Base-by-base conservation (phyloP, 2,329 filamentous ascomycete species). In the Fusarium tjaetaba region DNA sequence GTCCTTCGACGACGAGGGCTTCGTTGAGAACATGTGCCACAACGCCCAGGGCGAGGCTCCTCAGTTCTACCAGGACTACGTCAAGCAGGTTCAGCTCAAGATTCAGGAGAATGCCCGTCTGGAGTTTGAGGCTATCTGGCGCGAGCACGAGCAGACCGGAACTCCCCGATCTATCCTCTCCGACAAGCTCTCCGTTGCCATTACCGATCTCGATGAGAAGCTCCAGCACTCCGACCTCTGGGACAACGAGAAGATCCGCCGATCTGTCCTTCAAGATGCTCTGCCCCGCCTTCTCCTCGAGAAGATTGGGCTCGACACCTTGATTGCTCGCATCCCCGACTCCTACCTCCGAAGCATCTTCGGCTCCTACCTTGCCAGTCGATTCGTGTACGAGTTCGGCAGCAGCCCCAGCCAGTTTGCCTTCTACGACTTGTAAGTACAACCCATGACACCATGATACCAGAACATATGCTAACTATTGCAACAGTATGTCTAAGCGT, bases 71-170 rank as follows among this genome's bases (percentile, higher is more conserved):
- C 88, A 95, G 80, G 89, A 91, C 48, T 99, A 99, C 79, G 96
- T 99, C 78, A 93, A 93, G 81, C 89, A 95, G 79, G 96, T 99
- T 5, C 96, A 99, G 84, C 89, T 90, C 72, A 95, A 92, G 80
- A 98, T 99, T 81, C 91, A 94, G 83, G 91, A 95, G 77, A 99
- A 99, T 77, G 96, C 96, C 5, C 87, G 90, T 22, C 90, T 99
- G 41, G 96, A 99, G 83, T 99, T 99, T 77, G 96, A 99, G 85
- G 96, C 96, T 48, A 97, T 99, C 85, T 99, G 96, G 96, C 91
- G 94, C 74, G 96, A 99, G 84, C 91, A 97, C 80, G 91, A 96
- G 83, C 84, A 91, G 81, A 97, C 94, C 4, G 93, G 94, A 59
- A 87, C 91, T 61, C 85, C 94, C 28, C 91, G 95, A 71, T 97